Conservation (phyloP, 305 asterid genomes). For the Fraxinus platypoda region DNA sequence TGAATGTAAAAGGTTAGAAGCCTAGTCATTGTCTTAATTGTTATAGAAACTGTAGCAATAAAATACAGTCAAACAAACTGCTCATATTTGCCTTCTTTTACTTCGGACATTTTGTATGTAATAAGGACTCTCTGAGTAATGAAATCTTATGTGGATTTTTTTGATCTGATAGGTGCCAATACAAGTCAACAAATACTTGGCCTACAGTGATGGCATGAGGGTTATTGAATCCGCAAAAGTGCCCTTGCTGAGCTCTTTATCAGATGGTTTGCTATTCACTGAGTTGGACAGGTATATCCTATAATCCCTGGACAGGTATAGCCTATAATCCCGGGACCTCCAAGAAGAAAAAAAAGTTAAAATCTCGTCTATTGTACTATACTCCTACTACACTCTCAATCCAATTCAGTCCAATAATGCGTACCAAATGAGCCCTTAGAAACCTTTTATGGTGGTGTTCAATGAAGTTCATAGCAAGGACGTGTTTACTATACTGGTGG, state of each 20-base stretch:
- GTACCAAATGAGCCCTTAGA: not conserved
- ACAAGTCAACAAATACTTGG: conserved; percentile 86
- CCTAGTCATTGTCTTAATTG: not conserved
- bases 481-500: not conserved
- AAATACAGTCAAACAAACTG: not conserved
- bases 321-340: not conserved
- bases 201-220: conserved; percentile 83
- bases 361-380: not conserved
- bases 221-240: conserved; percentile 72
- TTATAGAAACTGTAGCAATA: not conserved
- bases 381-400: not conserved
- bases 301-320: conserved; percentile 35
- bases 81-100: not conserved
- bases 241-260: conserved; percentile 30
- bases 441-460: not conserved
- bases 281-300: conserved; percentile 63
- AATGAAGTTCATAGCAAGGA: not conserved
- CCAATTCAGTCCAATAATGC: not conserved
- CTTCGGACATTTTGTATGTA: not conserved
- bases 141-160: not conserved
- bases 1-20: not conserved
- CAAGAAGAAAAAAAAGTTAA: not conserved
- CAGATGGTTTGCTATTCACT: conserved; percentile 45
- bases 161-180: conserved; percentile 65
- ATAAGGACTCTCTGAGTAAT: not conserved